Conservation (phyloP, 306 rosid genomes). For the Cucurbita maxima region DNA sequence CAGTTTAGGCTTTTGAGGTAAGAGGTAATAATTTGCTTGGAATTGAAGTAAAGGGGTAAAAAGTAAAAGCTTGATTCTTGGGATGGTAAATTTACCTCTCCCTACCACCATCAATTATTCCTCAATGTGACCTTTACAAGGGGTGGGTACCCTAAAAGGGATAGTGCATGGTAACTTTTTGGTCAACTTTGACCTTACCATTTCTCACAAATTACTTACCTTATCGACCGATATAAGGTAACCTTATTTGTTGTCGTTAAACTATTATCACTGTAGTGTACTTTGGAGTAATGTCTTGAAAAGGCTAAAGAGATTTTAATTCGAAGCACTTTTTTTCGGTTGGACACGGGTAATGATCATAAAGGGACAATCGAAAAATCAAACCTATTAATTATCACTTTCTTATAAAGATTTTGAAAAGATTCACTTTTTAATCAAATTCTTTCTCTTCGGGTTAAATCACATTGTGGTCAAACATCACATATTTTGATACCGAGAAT, state of each 20-base stretch:
- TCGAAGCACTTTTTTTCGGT: not conserved
- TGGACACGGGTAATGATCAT: not conserved
- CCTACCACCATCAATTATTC: not conserved
- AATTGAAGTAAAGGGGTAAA: conserved; percentile 8
- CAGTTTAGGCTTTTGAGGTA: conserved; percentile 42
- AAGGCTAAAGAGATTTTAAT: not conserved
- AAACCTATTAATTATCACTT: not conserved
- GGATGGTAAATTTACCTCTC: conserved; percentile 4
- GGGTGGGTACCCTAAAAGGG: not conserved
- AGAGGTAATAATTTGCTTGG: conserved; percentile 25
- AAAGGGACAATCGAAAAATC: not conserved
- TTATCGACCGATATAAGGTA: not conserved
- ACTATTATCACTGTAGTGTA: not conserved
- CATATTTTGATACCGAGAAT: not conserved
- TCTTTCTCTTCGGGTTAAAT: not conserved
- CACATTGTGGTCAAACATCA: not conserved
- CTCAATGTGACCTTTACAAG: not conserved
- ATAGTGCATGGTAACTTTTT: not conserved
- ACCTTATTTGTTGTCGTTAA: not conserved
- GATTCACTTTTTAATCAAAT: not conserved
- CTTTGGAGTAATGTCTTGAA: not conserved
- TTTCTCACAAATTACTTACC: not conserved
- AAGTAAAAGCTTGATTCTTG: conserved; percentile 13
- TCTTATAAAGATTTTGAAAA: not conserved
- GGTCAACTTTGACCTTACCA: conserved; percentile 1